These are phyloP conservation scores for Helichrysum umbraculigerum DNA, from an alignment of 129 eudicot genomes.

Conservation along the genomic window DNA sequence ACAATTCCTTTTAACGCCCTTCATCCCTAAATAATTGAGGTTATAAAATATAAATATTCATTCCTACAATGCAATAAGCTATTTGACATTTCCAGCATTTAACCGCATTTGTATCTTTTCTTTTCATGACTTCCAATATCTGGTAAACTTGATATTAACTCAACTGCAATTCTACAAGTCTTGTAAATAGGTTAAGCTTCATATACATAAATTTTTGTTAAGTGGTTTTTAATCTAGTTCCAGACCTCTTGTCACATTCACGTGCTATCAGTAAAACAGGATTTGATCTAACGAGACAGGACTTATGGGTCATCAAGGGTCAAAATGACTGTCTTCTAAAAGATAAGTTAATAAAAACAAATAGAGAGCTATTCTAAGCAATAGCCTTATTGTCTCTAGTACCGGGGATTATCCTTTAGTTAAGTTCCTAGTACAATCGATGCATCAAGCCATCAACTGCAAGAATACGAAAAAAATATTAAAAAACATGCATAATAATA, in stretches of 20 bases:
- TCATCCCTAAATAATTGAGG: neutral
- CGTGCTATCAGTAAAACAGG: neutral
- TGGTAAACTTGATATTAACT: no score
- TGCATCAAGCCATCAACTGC: neutral
- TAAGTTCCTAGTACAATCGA: neutral
- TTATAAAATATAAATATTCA: neutral
- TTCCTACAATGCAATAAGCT: constrained; percentile 8
- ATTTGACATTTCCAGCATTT: neutral
- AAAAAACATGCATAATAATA: neutral
- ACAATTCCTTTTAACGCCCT: neutral
- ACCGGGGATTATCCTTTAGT: neutral
- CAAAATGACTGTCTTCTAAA: neutral
- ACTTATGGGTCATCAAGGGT: neutral
- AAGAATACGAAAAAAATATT: neutral
- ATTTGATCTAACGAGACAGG: neutral
- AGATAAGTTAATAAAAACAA: neutral
- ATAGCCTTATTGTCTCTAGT: neutral
- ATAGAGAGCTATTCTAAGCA: neutral
- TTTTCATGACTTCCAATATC: no score
- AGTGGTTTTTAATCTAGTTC: neutral
- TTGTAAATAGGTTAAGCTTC: neutral
- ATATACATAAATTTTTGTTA: neutral
- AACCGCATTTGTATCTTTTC: constrained; percentile 7
- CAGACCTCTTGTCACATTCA: neutral
- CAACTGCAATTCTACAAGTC: no score